Base-by-base conservation (phyloP, 805 yeast species). In the Candida ipomoeae region DNA sequence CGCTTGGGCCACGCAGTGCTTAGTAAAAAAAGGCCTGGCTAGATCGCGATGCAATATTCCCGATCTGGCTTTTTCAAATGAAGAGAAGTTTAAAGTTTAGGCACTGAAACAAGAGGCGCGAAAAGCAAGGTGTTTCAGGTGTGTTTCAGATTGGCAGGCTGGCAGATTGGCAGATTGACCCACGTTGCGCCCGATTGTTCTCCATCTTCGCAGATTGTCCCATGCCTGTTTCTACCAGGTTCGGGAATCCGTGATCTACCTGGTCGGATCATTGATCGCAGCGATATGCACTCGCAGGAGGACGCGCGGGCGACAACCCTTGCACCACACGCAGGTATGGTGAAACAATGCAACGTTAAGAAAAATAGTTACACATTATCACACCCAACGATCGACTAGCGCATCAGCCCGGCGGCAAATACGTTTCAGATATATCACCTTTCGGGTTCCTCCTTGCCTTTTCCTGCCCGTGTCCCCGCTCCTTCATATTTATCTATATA, bases 251-350 rank as follows among this genome's bases (percentile, higher is more conserved):
- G 45, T 21, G 20, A 20, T 20, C 38, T 20, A 42, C 23, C 14
- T 20, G 17, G n/a, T 8, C 11, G 29, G 18, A 33, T 33, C 26
- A 17, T 26, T 31, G 45, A 42, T 42, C 32, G 45, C 14, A 37
- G 11, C 14, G 38, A 18, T 42, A 17, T 32, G 35, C 44, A 41
- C 26, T 31, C 44, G 31, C 38, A 42, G n/a, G 34, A 6, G 46
- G 40, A 36, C 46, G 46, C 40, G 46, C 39, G 40, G 39, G 32
- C 29, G 37, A 31, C 40, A 44, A 36, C 40, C 46, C 46, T 36
- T 35, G 23, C 23, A 26, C 40, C 40, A 23, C 46, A 34, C 46
- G 46, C 46, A 44, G 46, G 39, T 41, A 31, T 8, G 45, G 40
- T 44, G 40, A 34, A 44, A 44, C 46, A 44, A 44, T 44, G 46